Base-by-base conservation (phyloP, 2,329 filamentous ascomycete species). In the Talaromyces marneffei region DNA sequence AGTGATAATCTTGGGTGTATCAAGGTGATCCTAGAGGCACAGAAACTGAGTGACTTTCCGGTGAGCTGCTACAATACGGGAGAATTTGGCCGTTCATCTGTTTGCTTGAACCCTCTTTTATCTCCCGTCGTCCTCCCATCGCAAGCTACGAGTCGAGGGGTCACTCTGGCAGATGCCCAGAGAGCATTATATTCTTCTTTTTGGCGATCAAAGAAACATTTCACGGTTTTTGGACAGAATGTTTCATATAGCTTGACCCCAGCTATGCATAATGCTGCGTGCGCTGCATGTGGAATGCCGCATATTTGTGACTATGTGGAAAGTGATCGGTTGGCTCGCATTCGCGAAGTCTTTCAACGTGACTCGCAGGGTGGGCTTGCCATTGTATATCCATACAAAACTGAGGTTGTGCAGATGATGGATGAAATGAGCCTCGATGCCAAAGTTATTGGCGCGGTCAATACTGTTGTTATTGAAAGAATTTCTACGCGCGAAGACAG, bases 221-320 rank as follows among this genome's bases (percentile, higher is more conserved):
- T 90, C 59, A 89, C 88, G 66, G 87, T 92, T 35, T 84, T 91
- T 56, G 89, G 89, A n/a, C 86, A 84, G 59, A 87, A 87, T 60
- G 85, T 89, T 9, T 83, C 81, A 55, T 90, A 89, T 75, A 91
- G 87, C 70, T 72, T 92, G 60, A 91, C 89, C 0, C 89, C 89
- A 1, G 86, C 87, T 6, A 92, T 92, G 88, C 89, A 92, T 71
- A 89, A 86, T 59, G 81, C 86, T 5, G 89, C 88, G 0, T 85
- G 89, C 62, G 78, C 80, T 57, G 82, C 81, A 25, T 85, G 85
- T 65, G 89, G 88, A 0, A 84, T 92, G 70, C 85, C 85, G 0
- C 89, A 92, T 66, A 73, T 80, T 5, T 91, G 90, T 69, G 75
- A 79, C n/a, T 84, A 85, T 1, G 80, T 85, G 61, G 87, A 89